phyloP scores from a whole-genome alignment of 139 green algal genomes.

The Chlorella sp. region DNA sequence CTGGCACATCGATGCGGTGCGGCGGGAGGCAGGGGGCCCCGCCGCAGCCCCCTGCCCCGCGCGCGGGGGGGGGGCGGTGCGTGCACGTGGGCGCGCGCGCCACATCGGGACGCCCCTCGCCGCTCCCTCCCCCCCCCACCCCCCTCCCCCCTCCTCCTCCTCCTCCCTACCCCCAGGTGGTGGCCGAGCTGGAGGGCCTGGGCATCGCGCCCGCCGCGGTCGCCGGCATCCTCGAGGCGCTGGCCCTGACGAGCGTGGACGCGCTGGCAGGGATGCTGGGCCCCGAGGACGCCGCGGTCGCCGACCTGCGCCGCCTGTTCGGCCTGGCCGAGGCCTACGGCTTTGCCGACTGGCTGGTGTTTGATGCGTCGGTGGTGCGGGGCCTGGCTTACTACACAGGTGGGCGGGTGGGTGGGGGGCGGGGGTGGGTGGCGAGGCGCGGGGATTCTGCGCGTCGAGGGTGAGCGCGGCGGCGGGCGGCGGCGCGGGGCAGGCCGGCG shows the following conservation, averaged over 20 bases:
- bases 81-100: no score
- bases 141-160: neutral
- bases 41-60: no score
- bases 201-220: conserved; percentile 62
- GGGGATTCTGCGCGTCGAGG: no score
- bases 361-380: conserved; percentile 92
- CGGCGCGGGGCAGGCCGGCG: no score
- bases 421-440: no score
- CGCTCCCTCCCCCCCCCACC: no score
- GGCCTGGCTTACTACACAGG: conserved; percentile 99
- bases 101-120: no score
- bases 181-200: conserved; percentile 67
- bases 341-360: conserved; percentile 88
- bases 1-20: no score
- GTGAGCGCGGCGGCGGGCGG: no score
- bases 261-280: conserved; percentile 65
- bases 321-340: conserved; percentile 85
- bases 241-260: conserved; percentile 59
- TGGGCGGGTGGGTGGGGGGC: no score
- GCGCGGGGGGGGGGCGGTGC: no score
- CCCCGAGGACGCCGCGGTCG: conserved; percentile 51
- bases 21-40: no score
- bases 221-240: conserved; percentile 67
- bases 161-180: conserved; percentile 51
- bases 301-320: conserved; percentile 86